phyloP scores from a whole-genome alignment of 192 early-diverging fungal species.

The Coemansia sp. region DNA sequence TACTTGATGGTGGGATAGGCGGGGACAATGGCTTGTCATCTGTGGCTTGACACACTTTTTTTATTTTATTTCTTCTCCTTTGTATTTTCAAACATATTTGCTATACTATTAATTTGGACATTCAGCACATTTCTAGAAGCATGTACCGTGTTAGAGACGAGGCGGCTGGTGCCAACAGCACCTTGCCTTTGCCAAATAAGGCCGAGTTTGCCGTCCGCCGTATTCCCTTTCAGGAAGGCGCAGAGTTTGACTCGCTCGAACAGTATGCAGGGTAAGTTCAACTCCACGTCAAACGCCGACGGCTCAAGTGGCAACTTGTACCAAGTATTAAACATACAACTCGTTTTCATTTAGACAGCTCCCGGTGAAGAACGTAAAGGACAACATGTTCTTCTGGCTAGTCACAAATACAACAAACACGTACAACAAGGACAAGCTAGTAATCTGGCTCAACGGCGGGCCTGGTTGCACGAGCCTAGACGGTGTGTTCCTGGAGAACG shows the following conservation, averaged over 20 bases:
- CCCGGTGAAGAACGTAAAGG: conserved; percentile 37
- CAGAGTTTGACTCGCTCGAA: conserved; percentile 29
- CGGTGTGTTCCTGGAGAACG: conserved; percentile 71
- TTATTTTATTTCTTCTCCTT: background rate
- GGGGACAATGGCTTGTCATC: background rate
- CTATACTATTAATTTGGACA: background rate
- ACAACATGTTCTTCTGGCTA: conserved; percentile 60
- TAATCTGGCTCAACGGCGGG: conserved; percentile 72
- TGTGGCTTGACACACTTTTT: background rate
- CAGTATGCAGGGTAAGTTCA: conserved; percentile 46
- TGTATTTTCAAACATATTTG: conserved; percentile 4
- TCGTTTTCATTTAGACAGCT: conserved; percentile 30
- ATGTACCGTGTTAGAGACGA: background rate
- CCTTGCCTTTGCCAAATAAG: conserved; percentile 9
- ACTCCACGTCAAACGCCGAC: background rate
- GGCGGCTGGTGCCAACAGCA: background rate
- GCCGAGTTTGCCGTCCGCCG: conserved; percentile 24
- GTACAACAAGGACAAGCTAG: conserved; percentile 52
- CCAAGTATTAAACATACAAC: too few species aligned
- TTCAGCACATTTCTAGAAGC: background rate
- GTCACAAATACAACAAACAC: conserved; percentile 54
- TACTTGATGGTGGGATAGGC: background rate
- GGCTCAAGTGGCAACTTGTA: background rate
- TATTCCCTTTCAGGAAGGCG: conserved; percentile 45
- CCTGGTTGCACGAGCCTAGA: conserved; percentile 66